These are phyloP conservation scores for Epicoccum sorghinum DNA, from an alignment of 2,329 filamentous ascomycete genomes.

Conservation along the genomic window DNA sequence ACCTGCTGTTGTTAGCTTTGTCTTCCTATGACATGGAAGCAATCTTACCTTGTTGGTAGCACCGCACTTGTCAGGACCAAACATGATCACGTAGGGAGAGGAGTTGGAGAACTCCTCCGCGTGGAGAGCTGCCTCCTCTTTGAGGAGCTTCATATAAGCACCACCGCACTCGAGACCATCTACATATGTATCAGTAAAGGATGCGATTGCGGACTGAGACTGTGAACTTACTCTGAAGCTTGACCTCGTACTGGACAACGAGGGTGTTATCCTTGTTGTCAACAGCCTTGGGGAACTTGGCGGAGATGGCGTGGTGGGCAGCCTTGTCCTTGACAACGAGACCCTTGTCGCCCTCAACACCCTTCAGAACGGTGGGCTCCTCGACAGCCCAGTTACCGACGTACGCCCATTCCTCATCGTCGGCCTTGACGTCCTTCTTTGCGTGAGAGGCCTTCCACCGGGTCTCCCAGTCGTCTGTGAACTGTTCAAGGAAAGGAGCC, in stretches of 20 bases:
- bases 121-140: conserved; percentile 96
- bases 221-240: conserved; percentile 85
- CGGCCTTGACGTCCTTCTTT: conserved; percentile 86
- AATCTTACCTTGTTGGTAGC: conserved; percentile 89
- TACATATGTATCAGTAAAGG: conserved; percentile 51
- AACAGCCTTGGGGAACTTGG: conserved; percentile 96
- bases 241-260: conserved; percentile 98
- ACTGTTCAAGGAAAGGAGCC: conserved; percentile 96
- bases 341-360: conserved; percentile 93
- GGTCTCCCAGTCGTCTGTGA: conserved; percentile 92
- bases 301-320: conserved; percentile 98
- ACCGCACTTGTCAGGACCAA: conserved; percentile 98
- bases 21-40: background rate
- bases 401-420: conserved; percentile 91
- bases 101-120: conserved; percentile 97
- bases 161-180: conserved; percentile 97
- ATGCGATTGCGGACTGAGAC: background rate
- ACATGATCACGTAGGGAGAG: conserved; percentile 99
- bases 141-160: conserved; percentile 98
- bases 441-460: conserved; percentile 95
- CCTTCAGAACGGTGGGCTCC: conserved; percentile 88
- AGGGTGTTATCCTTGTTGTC: conserved; percentile 97
- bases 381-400: conserved; percentile 96
- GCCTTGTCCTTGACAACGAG: conserved; percentile 97
- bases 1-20: conserved; percentile 53